Evolutionary conservation across 768 basidiomycete species (phyloP).

Genomic region (Dioszegia aurantiaca): DNA sequence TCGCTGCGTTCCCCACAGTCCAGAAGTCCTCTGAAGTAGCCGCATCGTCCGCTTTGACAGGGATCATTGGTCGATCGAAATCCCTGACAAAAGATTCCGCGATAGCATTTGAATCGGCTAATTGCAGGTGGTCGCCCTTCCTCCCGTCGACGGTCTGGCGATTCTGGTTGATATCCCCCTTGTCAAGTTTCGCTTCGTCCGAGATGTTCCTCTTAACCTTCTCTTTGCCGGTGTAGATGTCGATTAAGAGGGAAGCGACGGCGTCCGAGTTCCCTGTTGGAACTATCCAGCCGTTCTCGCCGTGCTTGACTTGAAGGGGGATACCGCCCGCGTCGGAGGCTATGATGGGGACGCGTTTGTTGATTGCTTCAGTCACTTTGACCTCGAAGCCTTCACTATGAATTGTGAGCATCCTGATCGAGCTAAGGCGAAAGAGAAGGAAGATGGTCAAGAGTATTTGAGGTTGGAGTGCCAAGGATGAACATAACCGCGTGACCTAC

Average conservation of each 20-base stretch:
- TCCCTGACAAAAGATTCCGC: constrained; percentile 43
- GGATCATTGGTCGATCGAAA: constrained; percentile 32
- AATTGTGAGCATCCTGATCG: not conserved
- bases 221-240: constrained; percentile 69
- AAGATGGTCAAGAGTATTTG: too few species aligned
- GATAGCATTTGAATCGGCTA: constrained; percentile 43
- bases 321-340: constrained; percentile 86
- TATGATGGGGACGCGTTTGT: constrained; percentile 81
- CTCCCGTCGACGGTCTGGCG: constrained; percentile 12
- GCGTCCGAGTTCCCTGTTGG: constrained; percentile 70
- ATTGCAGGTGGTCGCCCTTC: constrained; percentile 9
- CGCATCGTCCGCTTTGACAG: constrained; percentile 33
- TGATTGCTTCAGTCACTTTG: constrained; percentile 74
- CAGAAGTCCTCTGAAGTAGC: constrained; percentile 49
- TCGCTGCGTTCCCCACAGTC: constrained; percentile 48
- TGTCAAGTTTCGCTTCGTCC: not conserved
- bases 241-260: constrained; percentile 72
- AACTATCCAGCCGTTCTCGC: constrained; percentile 82
- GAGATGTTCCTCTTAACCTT: constrained; percentile 22
- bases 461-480: too few species aligned
- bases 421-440: not conserved
- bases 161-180: not conserved
- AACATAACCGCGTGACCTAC: too few species aligned
- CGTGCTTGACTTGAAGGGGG: constrained; percentile 83
- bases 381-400: constrained; percentile 84